A percentile compares a stretch with the other conserved stretches of the same genome.
These are phyloP conservation scores for Mucuna pruriens DNA, from an alignment of 306 rosid species.

Conservation along the genomic window DNA sequence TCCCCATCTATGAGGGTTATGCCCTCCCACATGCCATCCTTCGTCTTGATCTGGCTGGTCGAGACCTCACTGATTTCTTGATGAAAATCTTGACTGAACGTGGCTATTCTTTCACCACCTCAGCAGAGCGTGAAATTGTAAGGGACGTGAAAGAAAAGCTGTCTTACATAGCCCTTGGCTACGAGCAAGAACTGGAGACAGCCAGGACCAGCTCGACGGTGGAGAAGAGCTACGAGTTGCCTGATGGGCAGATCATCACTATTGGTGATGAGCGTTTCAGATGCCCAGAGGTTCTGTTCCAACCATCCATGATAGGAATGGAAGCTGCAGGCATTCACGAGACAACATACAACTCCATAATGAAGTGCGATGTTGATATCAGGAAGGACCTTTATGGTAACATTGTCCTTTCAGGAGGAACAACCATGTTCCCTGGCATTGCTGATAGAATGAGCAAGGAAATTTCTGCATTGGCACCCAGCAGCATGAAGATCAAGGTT, in stretches of 20 bases:
- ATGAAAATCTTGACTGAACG: slow-evolving; percentile 98
- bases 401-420: slow-evolving; percentile 98
- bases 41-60: slow-evolving; percentile 98
- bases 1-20: slow-evolving; percentile 96
- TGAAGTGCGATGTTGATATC: slow-evolving; percentile 98
- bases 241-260: slow-evolving; percentile 97
- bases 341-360: slow-evolving; percentile 98
- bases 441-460: slow-evolving; percentile 99
- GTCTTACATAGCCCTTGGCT: slow-evolving; percentile 90
- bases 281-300: slow-evolving; percentile 98
- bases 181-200: slow-evolving; percentile 88
- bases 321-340: slow-evolving; percentile 99
- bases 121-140: slow-evolving; percentile 99
- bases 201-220: slow-evolving; percentile 91
- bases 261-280: slow-evolving; percentile 98
- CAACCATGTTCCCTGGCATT: slow-evolving; percentile 98
- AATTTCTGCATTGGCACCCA: slow-evolving; percentile 95
- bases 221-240: slow-evolving; percentile 98
- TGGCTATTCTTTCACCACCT: slow-evolving; percentile 94
- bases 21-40: slow-evolving; percentile 99
- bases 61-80: slow-evolving; percentile 94
- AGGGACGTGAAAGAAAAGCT: slow-evolving; percentile 98
- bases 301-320: slow-evolving; percentile 95
- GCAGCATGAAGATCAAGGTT: slow-evolving; percentile 99
- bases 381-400: slow-evolving; percentile 97